Conservation (phyloP, 2,329 filamentous ascomycete species). For the Xylogone sp. region DNA sequence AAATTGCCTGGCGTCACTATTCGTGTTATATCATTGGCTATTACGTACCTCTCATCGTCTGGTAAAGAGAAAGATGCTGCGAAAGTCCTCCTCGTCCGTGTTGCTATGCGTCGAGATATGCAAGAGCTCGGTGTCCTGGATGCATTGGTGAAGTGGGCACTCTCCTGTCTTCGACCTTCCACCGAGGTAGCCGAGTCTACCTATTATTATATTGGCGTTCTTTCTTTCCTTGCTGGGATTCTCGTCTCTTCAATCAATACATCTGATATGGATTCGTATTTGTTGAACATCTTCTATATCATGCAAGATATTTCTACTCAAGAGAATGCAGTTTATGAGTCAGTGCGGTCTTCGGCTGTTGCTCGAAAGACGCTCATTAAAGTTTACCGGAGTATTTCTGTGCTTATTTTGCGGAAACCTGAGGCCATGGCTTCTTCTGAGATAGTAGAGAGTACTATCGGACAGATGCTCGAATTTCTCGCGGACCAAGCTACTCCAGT, state of each 20-base stretch:
- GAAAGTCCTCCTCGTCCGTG: slow-evolving; percentile 73
- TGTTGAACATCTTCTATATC: slow-evolving; percentile 62
- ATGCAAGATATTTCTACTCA: slow-evolving; percentile 56
- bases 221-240: slow-evolving; percentile 77
- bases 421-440: slow-evolving; percentile 31
- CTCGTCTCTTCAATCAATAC: slow-evolving; percentile 66
- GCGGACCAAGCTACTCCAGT: slow-evolving; percentile 90
- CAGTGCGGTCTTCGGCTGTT: slow-evolving; percentile 68
- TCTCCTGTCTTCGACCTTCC: slow-evolving; percentile 52
- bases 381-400: slow-evolving; percentile 70
- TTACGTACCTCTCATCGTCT: slow-evolving; percentile 67
- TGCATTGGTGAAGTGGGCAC: slow-evolving; percentile 66
- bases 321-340: slow-evolving; percentile 43
- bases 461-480: slow-evolving; percentile 72
- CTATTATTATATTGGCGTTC: slow-evolving; percentile 73
- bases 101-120: slow-evolving; percentile 87
- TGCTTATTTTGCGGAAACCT: slow-evolving; percentile 43
- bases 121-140: slow-evolving; percentile 68
- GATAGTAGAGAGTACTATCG: slow-evolving; percentile 76
- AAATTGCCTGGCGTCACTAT: slow-evolving; percentile 66
- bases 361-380: slow-evolving; percentile 83
- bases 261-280: slow-evolving; percentile 66
- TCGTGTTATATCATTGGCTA: slow-evolving; percentile 66
- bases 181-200: slow-evolving; percentile 44
- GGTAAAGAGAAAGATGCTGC: slow-evolving; percentile 90